Percentiles rank a stretch among this genome's conserved stretches.
Evolutionary conservation across 2,329 filamentous ascomycete genomes (phyloP).

Genomic region (Ceratocystis harringtonii): DNA sequence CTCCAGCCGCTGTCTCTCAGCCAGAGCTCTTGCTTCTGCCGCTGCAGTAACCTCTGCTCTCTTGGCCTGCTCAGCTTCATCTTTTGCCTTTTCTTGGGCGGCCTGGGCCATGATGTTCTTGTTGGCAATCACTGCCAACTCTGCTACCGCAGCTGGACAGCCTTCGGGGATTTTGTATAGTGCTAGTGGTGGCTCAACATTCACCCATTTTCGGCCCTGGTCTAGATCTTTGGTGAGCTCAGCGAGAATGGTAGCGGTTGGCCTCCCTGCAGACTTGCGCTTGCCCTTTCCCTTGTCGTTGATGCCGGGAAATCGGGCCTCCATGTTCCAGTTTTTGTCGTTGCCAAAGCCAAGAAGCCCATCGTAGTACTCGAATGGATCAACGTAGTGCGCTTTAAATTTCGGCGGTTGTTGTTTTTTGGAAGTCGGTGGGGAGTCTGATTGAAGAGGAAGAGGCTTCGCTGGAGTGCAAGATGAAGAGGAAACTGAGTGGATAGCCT

Average conservation of each 20-base stretch:
- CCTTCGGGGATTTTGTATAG: slow-evolving; percentile 1
- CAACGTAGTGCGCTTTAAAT: neutral
- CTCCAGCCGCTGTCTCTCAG: slow-evolving; percentile 21
- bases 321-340: neutral
- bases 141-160: slow-evolving; percentile 8
- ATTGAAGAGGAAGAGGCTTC: neutral
- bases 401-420: neutral
- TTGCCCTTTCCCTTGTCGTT: slow-evolving; percentile 3
- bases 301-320: neutral
- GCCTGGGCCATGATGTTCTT: slow-evolving; percentile 5
- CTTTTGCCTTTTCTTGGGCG: slow-evolving; percentile 2
- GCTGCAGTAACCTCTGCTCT: slow-evolving; percentile 19
- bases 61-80: slow-evolving; percentile 20
- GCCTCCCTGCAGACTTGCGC: neutral
- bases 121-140: slow-evolving; percentile 9
- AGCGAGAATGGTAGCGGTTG: neutral
- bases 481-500: neutral
- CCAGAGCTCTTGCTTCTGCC: neutral
- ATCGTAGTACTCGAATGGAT: slow-evolving; percentile 2
- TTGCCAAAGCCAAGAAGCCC: slow-evolving; percentile 3
- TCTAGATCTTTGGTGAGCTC: slow-evolving; percentile 7
- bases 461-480: neutral
- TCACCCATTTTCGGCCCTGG: slow-evolving; percentile 3
- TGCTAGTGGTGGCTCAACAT: neutral
- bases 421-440: neutral